Conservation (phyloP, 768 basidiomycete species). For the Boletus bicolor region DNA sequence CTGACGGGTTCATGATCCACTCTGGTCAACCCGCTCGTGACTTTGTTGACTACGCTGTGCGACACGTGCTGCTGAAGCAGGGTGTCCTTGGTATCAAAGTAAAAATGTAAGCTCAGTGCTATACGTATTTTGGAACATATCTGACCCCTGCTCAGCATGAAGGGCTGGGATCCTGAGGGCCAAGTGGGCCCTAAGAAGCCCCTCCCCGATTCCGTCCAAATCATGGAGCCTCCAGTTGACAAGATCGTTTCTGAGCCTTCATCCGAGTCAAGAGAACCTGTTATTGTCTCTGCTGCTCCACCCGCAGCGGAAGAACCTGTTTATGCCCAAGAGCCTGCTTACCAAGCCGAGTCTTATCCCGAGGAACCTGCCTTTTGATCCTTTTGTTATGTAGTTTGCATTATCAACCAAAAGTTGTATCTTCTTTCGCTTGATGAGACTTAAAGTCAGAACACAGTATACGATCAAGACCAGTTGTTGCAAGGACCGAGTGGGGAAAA, state of each 20-base stretch:
- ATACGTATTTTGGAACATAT: not conserved
- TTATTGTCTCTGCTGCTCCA: conserved; percentile 44
- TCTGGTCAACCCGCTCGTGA: conserved; percentile 97
- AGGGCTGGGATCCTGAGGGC: conserved; percentile 92
- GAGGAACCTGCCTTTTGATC: conserved; percentile 61
- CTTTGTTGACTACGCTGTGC: conserved; percentile 96
- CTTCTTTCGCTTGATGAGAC: conserved; percentile 1
- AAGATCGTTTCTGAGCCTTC: conserved; percentile 86
- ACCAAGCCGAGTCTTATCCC: conserved; percentile 41
- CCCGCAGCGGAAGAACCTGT: conserved; percentile 52
- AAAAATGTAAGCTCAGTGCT: conserved; percentile 72
- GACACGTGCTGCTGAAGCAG: conserved; percentile 96
- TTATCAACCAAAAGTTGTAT: conserved; percentile 15
- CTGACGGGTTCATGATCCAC: conserved; percentile 99
- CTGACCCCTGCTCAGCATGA: conserved; percentile 67
- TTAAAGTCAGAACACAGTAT: not conserved
- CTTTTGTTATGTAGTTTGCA: conserved; percentile 17
- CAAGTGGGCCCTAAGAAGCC: conserved; percentile 85
- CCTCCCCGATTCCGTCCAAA: conserved; percentile 91
- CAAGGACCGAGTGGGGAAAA: not conserved
- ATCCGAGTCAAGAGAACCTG: conserved; percentile 83
- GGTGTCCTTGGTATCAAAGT: conserved; percentile 99
- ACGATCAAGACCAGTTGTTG: not conserved
- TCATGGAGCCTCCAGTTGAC: conserved; percentile 86
- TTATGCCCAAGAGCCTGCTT: conserved; percentile 34